Conservation (phyloP, 2,329 filamentous ascomycete species). For the Paraphoma sp. region DNA sequence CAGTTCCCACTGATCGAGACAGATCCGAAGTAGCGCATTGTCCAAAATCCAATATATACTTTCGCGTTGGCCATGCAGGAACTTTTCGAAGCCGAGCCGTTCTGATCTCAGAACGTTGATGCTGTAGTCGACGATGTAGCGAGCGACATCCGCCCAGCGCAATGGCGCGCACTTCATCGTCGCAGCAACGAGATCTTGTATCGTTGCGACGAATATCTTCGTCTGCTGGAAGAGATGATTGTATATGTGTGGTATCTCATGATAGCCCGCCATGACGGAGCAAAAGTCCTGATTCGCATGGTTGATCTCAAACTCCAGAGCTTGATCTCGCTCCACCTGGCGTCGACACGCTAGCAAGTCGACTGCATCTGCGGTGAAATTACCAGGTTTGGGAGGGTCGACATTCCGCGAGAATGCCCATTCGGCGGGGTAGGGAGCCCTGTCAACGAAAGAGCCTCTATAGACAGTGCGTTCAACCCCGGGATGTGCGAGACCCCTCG, state of each 20-base stretch:
- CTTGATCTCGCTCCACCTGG: background rate
- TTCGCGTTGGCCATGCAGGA: conserved; percentile 18
- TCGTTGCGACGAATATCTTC: conserved; percentile 8
- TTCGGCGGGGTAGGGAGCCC: background rate
- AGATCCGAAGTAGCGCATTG: conserved; percentile 19
- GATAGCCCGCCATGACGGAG: conserved; percentile 3
- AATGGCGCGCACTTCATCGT: conserved; percentile 1
- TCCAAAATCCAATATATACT: conserved; percentile 24
- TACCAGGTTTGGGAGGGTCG: background rate
- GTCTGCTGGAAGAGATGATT: conserved; percentile 12
- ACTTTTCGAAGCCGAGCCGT: conserved; percentile 8
- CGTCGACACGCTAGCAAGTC: background rate
- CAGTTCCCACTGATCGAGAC: conserved; percentile 17
- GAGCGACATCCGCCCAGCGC: conserved; percentile 11
- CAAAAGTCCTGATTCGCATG: conserved; percentile 4
- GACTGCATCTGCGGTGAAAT: background rate
- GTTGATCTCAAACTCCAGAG: background rate
- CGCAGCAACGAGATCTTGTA: conserved; percentile 4
- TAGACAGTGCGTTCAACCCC: background rate
- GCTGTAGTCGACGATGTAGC: conserved; percentile 15
- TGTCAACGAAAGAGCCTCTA: background rate
- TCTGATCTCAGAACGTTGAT: conserved; percentile 9
- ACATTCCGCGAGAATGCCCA: conserved; percentile 1
- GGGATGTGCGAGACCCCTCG: too few species aligned
- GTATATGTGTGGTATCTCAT: conserved; percentile 9